These are phyloP conservation scores for Podila verticillata DNA, from an alignment of 192 early-diverging fungal species.

Conservation along the genomic window DNA sequence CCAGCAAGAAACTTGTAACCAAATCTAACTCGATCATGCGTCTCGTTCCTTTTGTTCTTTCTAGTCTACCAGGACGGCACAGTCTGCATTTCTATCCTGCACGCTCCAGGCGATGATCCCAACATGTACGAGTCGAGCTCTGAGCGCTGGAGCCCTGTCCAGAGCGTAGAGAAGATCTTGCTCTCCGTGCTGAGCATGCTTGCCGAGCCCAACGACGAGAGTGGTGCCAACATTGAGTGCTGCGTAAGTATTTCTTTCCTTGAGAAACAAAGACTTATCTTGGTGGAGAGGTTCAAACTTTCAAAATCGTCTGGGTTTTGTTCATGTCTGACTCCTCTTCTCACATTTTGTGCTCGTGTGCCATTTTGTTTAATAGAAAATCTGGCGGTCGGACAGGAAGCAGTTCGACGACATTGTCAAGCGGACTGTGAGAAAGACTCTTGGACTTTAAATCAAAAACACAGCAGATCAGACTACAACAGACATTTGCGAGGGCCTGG, in stretches of 20 bases:
- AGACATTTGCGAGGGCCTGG: too few species aligned
- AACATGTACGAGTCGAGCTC: constrained; percentile 96
- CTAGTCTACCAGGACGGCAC: constrained; percentile 92
- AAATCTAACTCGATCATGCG: neutral
- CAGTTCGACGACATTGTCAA: constrained; percentile 85
- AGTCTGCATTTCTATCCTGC: constrained; percentile 98
- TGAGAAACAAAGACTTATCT: too few species aligned
- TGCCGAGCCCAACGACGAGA: constrained; percentile 98
- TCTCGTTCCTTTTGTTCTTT: neutral
- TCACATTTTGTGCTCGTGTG: neutral
- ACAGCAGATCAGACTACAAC: neutral
- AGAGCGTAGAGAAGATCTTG: constrained; percentile 98
- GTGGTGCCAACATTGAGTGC: constrained; percentile 98
- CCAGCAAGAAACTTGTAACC: neutral
- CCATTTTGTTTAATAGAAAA: constrained; percentile 70
- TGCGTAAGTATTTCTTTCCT: constrained; percentile 65
- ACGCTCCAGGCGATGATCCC: constrained; percentile 97
- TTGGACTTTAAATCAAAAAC: constrained; percentile 69
- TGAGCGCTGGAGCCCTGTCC: constrained; percentile 97
- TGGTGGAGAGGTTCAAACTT: too few species aligned
- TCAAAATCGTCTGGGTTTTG: neutral
- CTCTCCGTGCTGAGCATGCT: constrained; percentile 95
- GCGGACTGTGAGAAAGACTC: constrained; percentile 77
- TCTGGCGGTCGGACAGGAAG: constrained; percentile 89
- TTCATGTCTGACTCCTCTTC: neutral